A percentile compares a stretch with the other conserved stretches of the same genome.
Conservation (phyloP, 2,329 filamentous ascomycete genomes). For the Hymenoscyphus occultus region DNA sequence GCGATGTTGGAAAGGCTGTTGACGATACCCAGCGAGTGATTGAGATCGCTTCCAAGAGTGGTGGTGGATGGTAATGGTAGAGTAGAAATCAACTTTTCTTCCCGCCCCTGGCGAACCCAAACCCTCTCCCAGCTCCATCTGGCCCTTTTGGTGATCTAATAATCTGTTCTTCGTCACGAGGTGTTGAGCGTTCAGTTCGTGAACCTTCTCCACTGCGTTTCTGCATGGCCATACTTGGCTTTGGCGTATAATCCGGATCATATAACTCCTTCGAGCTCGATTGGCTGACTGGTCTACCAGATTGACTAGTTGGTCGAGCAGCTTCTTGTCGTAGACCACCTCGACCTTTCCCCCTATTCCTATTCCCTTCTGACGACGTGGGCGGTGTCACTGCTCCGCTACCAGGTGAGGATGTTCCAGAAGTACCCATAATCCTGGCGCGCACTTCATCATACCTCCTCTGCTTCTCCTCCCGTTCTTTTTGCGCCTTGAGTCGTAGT, state of each 20-base stretch:
- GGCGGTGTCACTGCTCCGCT: conserved; percentile 55
- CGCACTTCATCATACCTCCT: conserved; percentile 84
- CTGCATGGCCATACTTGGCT: conserved; percentile 52
- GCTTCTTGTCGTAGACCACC: conserved; percentile 39
- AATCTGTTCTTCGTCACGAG: conserved; percentile 62
- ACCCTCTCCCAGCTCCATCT: conserved; percentile 71
- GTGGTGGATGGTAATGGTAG: conserved; percentile 78
- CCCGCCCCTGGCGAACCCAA: conserved; percentile 71
- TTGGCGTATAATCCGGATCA: conserved; percentile 70
- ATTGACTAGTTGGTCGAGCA: conserved; percentile 36
- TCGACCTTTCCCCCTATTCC: conserved; percentile 46
- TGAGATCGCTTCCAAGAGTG: conserved; percentile 84
- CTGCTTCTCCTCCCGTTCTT: conserved; percentile 85
- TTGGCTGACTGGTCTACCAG: conserved; percentile 37
- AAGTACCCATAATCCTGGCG: conserved; percentile 76
- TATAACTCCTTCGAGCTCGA: conserved; percentile 60
- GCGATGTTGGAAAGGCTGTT: conserved; percentile 81
- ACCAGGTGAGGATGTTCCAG: conserved; percentile 61
- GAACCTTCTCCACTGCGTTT: conserved; percentile 43
- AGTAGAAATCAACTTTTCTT: conserved; percentile 44
- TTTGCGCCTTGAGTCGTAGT: conserved; percentile 71
- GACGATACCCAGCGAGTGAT: conserved; percentile 77
- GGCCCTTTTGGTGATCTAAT: conserved; percentile 75
- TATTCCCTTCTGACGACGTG: conserved; percentile 45
- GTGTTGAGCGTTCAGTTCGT: conserved; percentile 44